phyloP scores from a whole-genome alignment of 495 filamentous ascomycete species.

The Aspergillus carlsbadensis region DNA sequence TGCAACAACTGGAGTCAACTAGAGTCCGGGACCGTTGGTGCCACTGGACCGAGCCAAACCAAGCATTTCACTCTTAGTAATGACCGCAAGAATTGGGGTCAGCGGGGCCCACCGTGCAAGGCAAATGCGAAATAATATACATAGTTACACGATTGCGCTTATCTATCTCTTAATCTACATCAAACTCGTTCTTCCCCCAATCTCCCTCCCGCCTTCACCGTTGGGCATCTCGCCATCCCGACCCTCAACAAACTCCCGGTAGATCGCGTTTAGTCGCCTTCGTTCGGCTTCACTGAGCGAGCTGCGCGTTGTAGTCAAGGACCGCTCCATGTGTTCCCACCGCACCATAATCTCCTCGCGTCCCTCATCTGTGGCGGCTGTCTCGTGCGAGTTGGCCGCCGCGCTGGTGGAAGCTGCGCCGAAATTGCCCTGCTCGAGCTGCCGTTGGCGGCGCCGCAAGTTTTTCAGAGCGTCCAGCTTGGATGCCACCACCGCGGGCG shows the following conservation, averaged over 20 bases:
- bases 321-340: slow-evolving; percentile 82
- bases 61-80: too few species aligned
- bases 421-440: slow-evolving; percentile 45
- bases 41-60: too few species aligned
- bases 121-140: not conserved
- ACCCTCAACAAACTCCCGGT: slow-evolving; percentile 86
- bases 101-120: too few species aligned
- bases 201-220: slow-evolving; percentile 84
- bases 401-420: slow-evolving; percentile 18
- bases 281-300: slow-evolving; percentile 78
- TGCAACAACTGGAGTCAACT: not conserved
- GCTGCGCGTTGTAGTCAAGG: slow-evolving; percentile 73
- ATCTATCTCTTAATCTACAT: slow-evolving; percentile 59
- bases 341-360: slow-evolving; percentile 74
- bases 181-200: slow-evolving; percentile 88
- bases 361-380: slow-evolving; percentile 32
- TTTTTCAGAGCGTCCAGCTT: slow-evolving; percentile 75
- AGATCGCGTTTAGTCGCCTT: slow-evolving; percentile 72
- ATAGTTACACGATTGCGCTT: too few species aligned
- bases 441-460: slow-evolving; percentile 59
- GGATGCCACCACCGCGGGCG: slow-evolving; percentile 66
- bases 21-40: too few species aligned
- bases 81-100: too few species aligned
- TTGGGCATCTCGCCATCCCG: slow-evolving; percentile 92
- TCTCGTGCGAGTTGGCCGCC: slow-evolving; percentile 20